A percentile compares a stretch with the other conserved stretches of the same genome.
Conservation (phyloP, 78 protist species). For the Isochrysis galbana region DNA sequence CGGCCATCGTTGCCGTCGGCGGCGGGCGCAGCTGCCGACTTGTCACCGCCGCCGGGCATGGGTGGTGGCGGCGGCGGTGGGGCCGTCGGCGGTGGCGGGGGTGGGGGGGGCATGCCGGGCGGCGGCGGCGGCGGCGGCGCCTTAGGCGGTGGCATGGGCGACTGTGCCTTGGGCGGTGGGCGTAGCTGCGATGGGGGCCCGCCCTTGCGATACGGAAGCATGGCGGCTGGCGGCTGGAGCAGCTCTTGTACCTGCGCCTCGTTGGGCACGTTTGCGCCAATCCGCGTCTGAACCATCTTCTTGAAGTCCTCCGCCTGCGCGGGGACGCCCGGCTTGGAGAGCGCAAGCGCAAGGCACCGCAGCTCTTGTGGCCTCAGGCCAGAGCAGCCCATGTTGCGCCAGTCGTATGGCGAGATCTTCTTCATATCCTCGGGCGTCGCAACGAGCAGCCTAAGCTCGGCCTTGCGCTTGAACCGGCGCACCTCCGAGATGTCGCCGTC, state of each 20-base stretch:
- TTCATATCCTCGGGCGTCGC: not conserved
- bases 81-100: not conserved
- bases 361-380: not conserved
- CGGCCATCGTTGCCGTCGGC: not conserved
- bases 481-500: not conserved
- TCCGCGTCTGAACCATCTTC: not conserved
- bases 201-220: too few species aligned
- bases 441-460: not conserved
- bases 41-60: not conserved
- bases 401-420: not conserved
- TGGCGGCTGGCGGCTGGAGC: not conserved
- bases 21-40: not conserved
- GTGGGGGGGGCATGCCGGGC: not conserved
- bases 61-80: constrained; percentile 29
- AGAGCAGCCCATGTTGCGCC: not conserved
- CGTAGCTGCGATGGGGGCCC: too few species aligned
- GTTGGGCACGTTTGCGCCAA: not conserved
- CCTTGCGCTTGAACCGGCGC: not conserved
- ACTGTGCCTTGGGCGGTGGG: not conserved
- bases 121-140: constrained; percentile 15
- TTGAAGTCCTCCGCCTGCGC: not conserved
- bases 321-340: not conserved
- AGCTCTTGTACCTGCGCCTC: not conserved
- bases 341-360: not conserved
- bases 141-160: not conserved